Evolutionary conservation across 192 early-diverging fungal species (phyloP), one percentile per base, ranked within the genome.

Genomic region (Backusella psychrophila): DNA sequence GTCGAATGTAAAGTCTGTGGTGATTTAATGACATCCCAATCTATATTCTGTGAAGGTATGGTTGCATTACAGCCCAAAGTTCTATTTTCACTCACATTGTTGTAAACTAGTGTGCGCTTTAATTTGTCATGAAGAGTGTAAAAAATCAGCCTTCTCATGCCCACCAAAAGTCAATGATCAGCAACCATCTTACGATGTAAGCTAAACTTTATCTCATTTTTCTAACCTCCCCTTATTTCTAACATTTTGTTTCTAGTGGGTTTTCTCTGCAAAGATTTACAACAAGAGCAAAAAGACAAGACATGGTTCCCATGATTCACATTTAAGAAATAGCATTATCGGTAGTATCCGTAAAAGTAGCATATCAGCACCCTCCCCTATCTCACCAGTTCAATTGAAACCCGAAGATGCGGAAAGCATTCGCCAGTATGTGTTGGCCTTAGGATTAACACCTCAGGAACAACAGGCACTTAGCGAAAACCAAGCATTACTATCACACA

Each of bases 31-130:
- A 83, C 80, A 67, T 77, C 83, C 66, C 72, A 87, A 19, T 85
- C 82, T 5, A 81, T 88, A 5, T 84, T 89, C 56, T 89, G 88
- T 80, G 85, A 89, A 89, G 87, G 85, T 42, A 67, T 29, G 56
- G 3, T 59, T 63, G 23, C 23, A 63, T 63, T 44, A 44, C 4
- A 23, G 8, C 8, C 23, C 11, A 12, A 19, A 29, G 23, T 59
- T 59, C 3, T 59, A 23, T 56, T n/a, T n/a, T 23, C 23, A 59
- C 53, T 59, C 53, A 59, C 69, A n/a, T n/a, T 44, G 23, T 26
- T 34, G n/a, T 26, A 73, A 5, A 35, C 1, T 71, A 79, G 77
- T 76, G 4, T 83, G 82, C 66, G 66, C 75, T 7, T 53, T 83
- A 1, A 80, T 83, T 69, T 83, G 82, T 44, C 82, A 83, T 33